Evolutionary conservation across 768 basidiomycete species (phyloP).

Genomic region (Boletus insuetus): DNA sequence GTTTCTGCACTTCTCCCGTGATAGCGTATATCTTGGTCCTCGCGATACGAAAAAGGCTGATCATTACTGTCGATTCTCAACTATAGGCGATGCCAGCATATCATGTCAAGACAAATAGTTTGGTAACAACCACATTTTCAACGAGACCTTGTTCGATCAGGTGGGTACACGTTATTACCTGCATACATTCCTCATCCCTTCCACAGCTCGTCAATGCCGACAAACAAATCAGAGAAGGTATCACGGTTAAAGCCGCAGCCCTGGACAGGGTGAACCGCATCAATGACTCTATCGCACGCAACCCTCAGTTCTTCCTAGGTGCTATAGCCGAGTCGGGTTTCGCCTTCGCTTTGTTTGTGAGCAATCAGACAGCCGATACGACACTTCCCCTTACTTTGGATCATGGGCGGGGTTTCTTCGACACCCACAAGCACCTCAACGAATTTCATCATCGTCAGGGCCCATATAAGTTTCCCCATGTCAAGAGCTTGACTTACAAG

Average conservation of each 20-base stretch:
- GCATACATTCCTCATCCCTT: neutral
- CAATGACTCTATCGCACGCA: constrained; percentile 23
- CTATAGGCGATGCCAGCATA: constrained; percentile 20
- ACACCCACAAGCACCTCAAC: constrained; percentile 9
- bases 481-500: neutral
- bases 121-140: constrained; percentile 22
- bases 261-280: constrained; percentile 17
- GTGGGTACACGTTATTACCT: neutral
- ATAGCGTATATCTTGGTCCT: too few relatives aligned
- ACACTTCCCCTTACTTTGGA: constrained; percentile 8
- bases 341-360: constrained; percentile 20
- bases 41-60: neutral
- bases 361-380: constrained; percentile 16
- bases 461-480: neutral
- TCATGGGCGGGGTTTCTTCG: constrained; percentile 12
- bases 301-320: constrained; percentile 16
- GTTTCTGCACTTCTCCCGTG: neutral
- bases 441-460: constrained; percentile 17
- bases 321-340: constrained; percentile 14
- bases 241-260: constrained; percentile 18
- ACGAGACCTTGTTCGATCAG: constrained; percentile 21
- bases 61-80: neutral
- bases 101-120: constrained; percentile 20
- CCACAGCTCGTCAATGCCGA: constrained; percentile 11
- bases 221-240: constrained; percentile 13